Evolutionary conservation across 1,284 basidiomycete species (phyloP).

Genomic region (Termitomyces sp.): DNA sequence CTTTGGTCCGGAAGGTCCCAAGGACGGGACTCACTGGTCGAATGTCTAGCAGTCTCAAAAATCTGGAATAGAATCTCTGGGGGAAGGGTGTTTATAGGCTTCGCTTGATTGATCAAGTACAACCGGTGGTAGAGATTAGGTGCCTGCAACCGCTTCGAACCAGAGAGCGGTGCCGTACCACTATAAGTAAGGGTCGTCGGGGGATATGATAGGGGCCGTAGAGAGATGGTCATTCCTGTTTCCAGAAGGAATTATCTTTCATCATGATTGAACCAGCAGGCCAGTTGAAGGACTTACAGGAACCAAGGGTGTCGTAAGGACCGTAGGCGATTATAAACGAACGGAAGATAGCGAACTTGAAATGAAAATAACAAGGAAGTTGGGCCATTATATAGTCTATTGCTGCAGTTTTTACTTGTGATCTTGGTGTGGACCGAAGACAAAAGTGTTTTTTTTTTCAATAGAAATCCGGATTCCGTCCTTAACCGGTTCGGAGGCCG

Average conservation of each 20-base stretch:
- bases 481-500: not conserved
- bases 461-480: not conserved
- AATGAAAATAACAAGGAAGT: not conserved
- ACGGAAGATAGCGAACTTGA: not conserved
- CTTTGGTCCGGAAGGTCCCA: slow-evolving; percentile 5
- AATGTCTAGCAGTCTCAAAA: slow-evolving; percentile 9
- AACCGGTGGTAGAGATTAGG: slow-evolving; percentile 4
- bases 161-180: not conserved
- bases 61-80: slow-evolving; percentile 13
- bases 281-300: not conserved
- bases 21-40: not conserved
- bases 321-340: not conserved
- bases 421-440: not conserved
- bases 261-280: not conserved
- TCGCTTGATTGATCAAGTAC: slow-evolving; percentile 10
- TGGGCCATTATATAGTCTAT: slow-evolving; percentile 1
- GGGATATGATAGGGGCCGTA: not conserved
- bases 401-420: not conserved
- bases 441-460: not conserved
- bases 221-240: not conserved
- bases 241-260: not conserved
- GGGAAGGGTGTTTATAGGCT: slow-evolving; percentile 11
- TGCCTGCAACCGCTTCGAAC: not conserved
- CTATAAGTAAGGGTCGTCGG: not conserved
- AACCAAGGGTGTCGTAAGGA: not conserved